Evolutionary conservation across 176 grass and related monocot species (phyloP).

Genomic region (Tillandsia fasciculata): DNA sequence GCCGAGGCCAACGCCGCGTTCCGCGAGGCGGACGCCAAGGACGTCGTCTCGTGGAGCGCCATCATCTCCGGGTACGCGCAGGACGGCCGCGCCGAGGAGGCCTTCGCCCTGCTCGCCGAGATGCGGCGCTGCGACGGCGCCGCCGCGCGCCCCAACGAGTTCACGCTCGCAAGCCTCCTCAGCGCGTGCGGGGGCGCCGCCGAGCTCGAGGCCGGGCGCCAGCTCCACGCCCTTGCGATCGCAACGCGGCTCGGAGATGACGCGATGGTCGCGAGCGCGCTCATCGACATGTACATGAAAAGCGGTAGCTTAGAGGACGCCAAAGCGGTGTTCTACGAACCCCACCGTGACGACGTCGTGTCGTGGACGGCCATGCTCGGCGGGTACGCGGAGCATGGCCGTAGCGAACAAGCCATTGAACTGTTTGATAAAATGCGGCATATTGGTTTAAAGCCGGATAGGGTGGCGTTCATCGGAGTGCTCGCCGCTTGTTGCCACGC

Average conservation of each 20-base stretch:
- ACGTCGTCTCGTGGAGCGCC: constrained; percentile 58
- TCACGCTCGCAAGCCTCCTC: constrained; percentile 49
- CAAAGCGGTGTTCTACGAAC: constrained; percentile 16
- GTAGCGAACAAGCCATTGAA: constrained; percentile 28
- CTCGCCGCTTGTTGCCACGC: constrained; percentile 49
- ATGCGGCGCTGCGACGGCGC: constrained; percentile 25
- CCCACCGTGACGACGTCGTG: constrained; percentile 32
- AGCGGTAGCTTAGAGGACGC: constrained; percentile 47
- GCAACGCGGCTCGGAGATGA: constrained; percentile 24
- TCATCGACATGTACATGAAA: constrained; percentile 56
- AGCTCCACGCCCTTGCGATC: constrained; percentile 39
- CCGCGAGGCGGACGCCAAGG: constrained; percentile 28
- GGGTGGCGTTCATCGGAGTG: constrained; percentile 43
- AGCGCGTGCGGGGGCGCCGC: constrained; percentile 31
- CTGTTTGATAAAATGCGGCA: constrained; percentile 43
- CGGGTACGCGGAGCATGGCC: constrained; percentile 45
- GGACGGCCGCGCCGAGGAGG: constrained; percentile 29
- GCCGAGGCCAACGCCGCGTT: constrained; percentile 33
- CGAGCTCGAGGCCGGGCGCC: constrained; percentile 26
- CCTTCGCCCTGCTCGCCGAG: constrained; percentile 38
- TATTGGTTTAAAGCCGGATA: constrained; percentile 33
- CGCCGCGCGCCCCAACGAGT: constrained; percentile 40
- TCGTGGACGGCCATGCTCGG: constrained; percentile 51
- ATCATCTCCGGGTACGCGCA: constrained; percentile 47
- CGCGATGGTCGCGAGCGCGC: constrained; percentile 34